A percentile compares a stretch with the other conserved stretches of the same genome.
Conservation (phyloP, 352 stramenopile species). For the Globisporangium irregulare region DNA sequence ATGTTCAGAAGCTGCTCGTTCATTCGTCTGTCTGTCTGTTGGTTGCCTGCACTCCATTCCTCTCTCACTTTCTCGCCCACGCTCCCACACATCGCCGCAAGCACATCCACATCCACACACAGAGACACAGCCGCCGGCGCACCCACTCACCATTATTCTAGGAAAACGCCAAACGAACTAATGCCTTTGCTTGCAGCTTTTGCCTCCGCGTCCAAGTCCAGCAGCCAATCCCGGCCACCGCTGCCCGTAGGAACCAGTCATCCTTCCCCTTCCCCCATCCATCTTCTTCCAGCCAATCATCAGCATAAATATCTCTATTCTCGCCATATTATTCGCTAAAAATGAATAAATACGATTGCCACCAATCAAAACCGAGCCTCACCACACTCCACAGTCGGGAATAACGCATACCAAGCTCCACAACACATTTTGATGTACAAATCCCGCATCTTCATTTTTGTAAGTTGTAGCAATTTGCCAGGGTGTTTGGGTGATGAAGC, state of each 20-base stretch:
- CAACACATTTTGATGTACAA: not conserved
- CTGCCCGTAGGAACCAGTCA: conserved; percentile 72
- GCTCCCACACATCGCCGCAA: not conserved
- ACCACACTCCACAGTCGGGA: not conserved
- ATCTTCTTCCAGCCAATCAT: conserved; percentile 38
- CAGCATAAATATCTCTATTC: not conserved
- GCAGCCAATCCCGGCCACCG: conserved; percentile 28
- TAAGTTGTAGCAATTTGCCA: not conserved
- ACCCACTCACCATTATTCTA: conserved; percentile 74
- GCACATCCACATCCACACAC: not conserved
- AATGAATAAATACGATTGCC: conserved; percentile 1
- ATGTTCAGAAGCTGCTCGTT: not conserved
- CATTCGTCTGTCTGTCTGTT: not conserved
- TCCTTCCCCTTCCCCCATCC: conserved; percentile 36
- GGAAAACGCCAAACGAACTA: conserved; percentile 88
- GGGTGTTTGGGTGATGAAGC: conserved; percentile 9
- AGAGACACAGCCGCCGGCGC: not conserved
- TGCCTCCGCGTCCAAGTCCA: not conserved
- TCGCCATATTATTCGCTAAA: conserved; percentile 31
- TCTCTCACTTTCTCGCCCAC: not conserved
- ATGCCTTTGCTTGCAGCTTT: conserved; percentile 26
- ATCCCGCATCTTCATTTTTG: not conserved
- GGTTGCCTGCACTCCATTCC: not conserved
- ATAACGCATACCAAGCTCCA: not conserved
- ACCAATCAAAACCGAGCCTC: conserved; percentile 11